A percentile compares a stretch with the other conserved stretches of the same genome.
These are phyloP conservation scores for Radiomyces spectabilis DNA, from an alignment of 192 early-diverging fungal species.

Conservation along the genomic window DNA sequence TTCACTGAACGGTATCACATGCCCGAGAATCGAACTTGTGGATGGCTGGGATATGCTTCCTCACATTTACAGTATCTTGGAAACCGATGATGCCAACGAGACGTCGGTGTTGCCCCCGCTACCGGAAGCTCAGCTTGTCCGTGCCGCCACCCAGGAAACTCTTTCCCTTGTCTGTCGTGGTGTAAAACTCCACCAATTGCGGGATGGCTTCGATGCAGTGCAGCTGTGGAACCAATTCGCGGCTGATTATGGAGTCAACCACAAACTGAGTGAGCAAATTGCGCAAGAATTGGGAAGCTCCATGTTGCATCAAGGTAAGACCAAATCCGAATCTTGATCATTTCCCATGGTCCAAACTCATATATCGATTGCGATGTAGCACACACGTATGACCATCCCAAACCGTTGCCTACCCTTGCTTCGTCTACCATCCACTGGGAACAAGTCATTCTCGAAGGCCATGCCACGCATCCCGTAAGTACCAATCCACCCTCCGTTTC, in stretches of 20 bases:
- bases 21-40: constrained; percentile 9
- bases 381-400: constrained; percentile 32
- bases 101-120: no score
- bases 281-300: constrained; percentile 47
- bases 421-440: constrained; percentile 56
- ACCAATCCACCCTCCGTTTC: neutral
- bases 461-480: constrained; percentile 56
- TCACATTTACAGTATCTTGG: constrained; percentile 16
- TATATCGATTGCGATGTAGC: constrained; percentile 6
- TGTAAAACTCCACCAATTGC: neutral
- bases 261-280: constrained; percentile 25
- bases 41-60: constrained; percentile 31
- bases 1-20: neutral
- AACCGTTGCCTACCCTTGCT: constrained; percentile 14
- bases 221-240: constrained; percentile 41
- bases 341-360: neutral
- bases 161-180: neutral
- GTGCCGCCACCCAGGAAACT: neutral
- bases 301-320: constrained; percentile 41
- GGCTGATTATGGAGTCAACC: constrained; percentile 29
- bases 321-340: constrained; percentile 2
- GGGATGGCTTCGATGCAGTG: constrained; percentile 12
- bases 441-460: constrained; percentile 56
- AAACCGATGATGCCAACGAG: no score
- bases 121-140: no score